Base-by-base conservation (phyloP, 2,329 filamentous ascomycete species). In the Aspergillus pseudoterreus region DNA sequence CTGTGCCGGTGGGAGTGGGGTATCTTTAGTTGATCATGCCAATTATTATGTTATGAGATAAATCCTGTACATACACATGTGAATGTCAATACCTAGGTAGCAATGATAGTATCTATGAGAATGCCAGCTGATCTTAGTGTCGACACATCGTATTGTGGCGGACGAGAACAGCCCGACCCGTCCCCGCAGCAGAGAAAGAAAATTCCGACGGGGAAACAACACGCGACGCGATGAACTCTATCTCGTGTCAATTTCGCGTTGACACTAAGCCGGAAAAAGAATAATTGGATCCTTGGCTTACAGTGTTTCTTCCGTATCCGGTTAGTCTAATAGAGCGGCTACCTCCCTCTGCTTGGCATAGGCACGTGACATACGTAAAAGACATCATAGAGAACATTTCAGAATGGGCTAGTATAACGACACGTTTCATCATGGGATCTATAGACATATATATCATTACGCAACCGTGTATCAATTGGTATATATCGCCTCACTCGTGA, bases 161-260 rank as follows among this genome's bases (percentile, higher is more conserved):
- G 27, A 30, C 32, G 12, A 32, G 9, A 48, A 30, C 30, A 9
- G 4, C 45, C 10, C 10, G 22, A 22, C 9, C 8, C 27, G 27
- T 24, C 39, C 17, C 39, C 39, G 12, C 22, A 22, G 17, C 22
- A 50, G 19, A 33, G 17, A 45, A 46, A 39, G 45, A 47, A 45
- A 39, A 52, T 38, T 47, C 39, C 35, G 27, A 11, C 14, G 21
- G 19, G 22, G 22, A 45, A 54, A 52, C 50, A 46, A 52, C 35
- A 49, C 48, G 53, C 55, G 48, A 53, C 48, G 51, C 48, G 52
- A 55, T 36, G 42, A 41, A 45, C 21, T 42, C 27, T 24, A 33
- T 35, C 17, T 42, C 50, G 50, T 42, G 50, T 51, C 36, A 17
- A 57, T 61, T 58, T 61, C 60, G 45, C 58, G 57, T 50, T 53